Base-by-base conservation (phyloP, 164 flowering plant genomes). In the Vitis labrusca region DNA sequence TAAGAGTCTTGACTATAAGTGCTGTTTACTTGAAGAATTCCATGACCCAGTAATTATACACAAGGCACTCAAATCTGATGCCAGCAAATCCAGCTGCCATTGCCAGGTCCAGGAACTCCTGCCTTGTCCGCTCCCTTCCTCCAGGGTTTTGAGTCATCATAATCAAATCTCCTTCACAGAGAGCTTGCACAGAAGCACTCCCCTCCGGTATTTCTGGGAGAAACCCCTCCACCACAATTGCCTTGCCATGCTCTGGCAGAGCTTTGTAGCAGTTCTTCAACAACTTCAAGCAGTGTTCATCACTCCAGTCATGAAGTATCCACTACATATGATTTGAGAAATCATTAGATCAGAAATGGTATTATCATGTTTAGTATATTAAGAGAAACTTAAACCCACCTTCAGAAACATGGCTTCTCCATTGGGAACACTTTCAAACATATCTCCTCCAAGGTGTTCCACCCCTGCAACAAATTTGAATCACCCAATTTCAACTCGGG, bases 391-490 rank as follows among this genome's bases (percentile, higher is more conserved):
- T 8, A 3, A 13, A 47, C 50, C 44, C 10, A 84, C 87, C 85
- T 84, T 84, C 82, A 84, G 63, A 10, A 84, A 73, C 17, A 84
- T 74, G 47, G 85, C 80, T 53, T 83, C 86, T 29, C 79, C 84
- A 14, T 59, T 16, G 48, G 86, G 86, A 67, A 80, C 80, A 29
- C 73, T 72, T 14, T 60, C 71, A 61, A 80, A 81, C 86, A 81
- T 81, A 19, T 83, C 77, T 66, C 86, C 86, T 3, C 72, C 78
- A 0, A 81, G 73, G 65, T 81, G 81, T 50, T 79, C 80, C 14
- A 84, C 75, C 0, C 84, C 86, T 83, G 69, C 63, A 66, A 10
- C 8, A n/a, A 2, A 13, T 19, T 29, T 30, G 29, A 32, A 32
- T 32, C 6, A 37, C 44, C 44, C 44, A 37, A 37, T 37, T 37